Conservation (phyloP, 1,284 basidiomycete genomes). For the Ustilago trichophora region DNA sequence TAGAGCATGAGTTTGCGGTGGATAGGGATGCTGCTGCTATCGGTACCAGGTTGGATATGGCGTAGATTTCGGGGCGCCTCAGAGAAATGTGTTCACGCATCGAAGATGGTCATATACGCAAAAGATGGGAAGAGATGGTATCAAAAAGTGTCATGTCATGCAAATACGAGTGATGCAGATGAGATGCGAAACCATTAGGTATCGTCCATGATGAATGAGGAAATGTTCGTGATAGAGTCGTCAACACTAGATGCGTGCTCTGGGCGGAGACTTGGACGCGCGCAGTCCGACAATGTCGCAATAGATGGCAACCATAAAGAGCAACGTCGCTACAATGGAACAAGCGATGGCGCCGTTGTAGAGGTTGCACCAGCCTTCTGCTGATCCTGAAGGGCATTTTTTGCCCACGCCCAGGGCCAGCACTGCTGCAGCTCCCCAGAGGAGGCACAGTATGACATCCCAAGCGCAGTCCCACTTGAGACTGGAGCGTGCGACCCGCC, state of each 20-base stretch:
- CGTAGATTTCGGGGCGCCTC: conserved; percentile 4
- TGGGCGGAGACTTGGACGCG: conserved; percentile 29
- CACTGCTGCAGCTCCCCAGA: conserved; percentile 48
- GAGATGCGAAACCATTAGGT: no score
- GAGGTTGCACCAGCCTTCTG: conserved; percentile 51
- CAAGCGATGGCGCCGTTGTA: conserved; percentile 56
- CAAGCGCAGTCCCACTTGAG: conserved; percentile 48
- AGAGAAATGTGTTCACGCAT: no score
- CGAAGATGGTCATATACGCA: no score
- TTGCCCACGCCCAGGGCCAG: conserved; percentile 42
- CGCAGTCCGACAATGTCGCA: conserved; percentile 39
- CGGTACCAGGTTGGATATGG: conserved; percentile 20
- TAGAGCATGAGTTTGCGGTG: conserved; percentile 39
- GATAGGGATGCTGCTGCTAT: conserved; percentile 27
- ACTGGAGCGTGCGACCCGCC: conserved; percentile 36
- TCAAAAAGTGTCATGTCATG: no score
- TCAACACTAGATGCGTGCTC: conserved; percentile 15
- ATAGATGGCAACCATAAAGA: conserved; percentile 35
- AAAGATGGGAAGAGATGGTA: no score
- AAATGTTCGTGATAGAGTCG: no score
- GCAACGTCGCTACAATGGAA: conserved; percentile 26
- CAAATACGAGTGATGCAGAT: no score
- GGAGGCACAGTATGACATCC: conserved; percentile 42
- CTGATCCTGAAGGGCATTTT: conserved; percentile 35
- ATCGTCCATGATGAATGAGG: background rate